phyloP scores from a whole-genome alignment of 148 eudicot species.

The Vaccinium myrtillus region DNA sequence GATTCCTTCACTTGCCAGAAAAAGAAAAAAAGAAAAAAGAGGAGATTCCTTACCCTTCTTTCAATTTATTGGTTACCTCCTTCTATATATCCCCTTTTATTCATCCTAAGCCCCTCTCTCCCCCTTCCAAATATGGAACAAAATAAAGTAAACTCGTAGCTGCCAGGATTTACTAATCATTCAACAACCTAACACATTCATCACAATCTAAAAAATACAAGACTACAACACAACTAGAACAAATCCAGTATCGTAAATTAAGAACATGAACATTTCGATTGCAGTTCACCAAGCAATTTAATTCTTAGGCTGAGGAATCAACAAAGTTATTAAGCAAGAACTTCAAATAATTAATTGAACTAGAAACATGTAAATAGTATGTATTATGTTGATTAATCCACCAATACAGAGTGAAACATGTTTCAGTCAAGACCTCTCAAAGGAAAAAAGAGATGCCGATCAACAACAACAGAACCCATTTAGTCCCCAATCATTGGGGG shows the following conservation, averaged over 20 bases:
- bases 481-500: too few species aligned
- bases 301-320: too few species aligned
- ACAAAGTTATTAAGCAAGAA: too few species aligned
- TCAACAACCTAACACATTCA: background rate
- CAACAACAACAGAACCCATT: too few species aligned
- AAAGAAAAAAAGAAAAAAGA: too few species aligned
- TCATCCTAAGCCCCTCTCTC: too few species aligned
- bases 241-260: background rate
- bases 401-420: background rate
- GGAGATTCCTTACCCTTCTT: too few species aligned
- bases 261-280: background rate
- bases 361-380: background rate
- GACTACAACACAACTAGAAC: background rate
- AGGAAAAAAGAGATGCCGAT: background rate
- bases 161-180: background rate
- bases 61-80: background rate
- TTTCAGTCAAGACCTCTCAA: background rate
- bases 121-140: too few species aligned
- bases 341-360: background rate
- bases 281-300: background rate
- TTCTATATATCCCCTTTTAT: background rate
- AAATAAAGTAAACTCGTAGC: too few species aligned
- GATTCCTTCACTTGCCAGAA: too few species aligned
- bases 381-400: background rate
- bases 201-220: background rate